phyloP scores from a whole-genome alignment of 2,329 filamentous ascomycete species.

The Xylaria sp. region DNA sequence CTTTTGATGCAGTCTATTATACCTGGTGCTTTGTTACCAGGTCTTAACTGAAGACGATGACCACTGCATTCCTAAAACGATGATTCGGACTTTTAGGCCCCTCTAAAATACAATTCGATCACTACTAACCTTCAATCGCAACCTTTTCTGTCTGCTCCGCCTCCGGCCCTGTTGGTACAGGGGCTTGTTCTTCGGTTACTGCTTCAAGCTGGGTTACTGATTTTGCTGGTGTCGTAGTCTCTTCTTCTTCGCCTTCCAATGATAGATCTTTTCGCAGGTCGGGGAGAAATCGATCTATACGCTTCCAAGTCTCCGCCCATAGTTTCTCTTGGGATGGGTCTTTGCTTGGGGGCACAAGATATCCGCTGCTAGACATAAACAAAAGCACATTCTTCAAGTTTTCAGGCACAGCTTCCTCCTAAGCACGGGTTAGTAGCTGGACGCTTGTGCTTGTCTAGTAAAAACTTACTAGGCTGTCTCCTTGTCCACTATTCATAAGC shows the following conservation, averaged over 20 bases:
- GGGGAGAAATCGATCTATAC: conserved; percentile 72
- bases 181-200: conserved; percentile 16
- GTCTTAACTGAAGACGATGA: conserved; percentile 6
- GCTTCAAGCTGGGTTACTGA: conserved; percentile 13
- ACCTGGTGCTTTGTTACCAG: conserved; percentile 18
- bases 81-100: conserved; percentile 1
- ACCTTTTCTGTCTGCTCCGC: conserved; percentile 17
- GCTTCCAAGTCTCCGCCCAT: conserved; percentile 72
- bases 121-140: conserved; percentile 16
- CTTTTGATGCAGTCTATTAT: conserved; percentile 39
- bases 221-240: conserved; percentile 12
- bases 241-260: conserved; percentile 56
- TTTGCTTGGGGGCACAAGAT: conserved; percentile 75
- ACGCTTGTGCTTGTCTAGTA: not conserved
- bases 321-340: conserved; percentile 65
- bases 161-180: conserved; percentile 8
- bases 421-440: conserved; percentile 32
- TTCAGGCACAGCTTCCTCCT: conserved; percentile 96
- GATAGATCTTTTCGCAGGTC: conserved; percentile 67
- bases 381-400: conserved; percentile 95
- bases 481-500: conserved; percentile 94
- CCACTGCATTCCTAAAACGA: not conserved
- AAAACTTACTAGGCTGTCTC: conserved; percentile 80
- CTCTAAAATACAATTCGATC: not conserved
- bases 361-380: conserved; percentile 92